Evolutionary conservation across 1,139 yeast species (phyloP).

Genomic region (Saccharomyces hybrid): DNA sequence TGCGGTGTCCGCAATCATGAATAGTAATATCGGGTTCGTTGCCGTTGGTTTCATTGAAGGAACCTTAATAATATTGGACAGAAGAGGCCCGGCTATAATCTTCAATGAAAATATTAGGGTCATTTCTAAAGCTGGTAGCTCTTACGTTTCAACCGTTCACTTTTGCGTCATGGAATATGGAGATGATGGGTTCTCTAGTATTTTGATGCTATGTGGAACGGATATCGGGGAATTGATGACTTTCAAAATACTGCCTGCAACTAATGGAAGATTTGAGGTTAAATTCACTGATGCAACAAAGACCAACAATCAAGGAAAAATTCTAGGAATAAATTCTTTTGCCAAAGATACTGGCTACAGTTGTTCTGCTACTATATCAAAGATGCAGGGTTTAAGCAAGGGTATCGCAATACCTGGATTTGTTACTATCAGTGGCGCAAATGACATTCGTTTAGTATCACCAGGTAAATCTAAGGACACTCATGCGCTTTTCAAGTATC

Average conservation of each 20-base stretch:
- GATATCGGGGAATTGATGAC: conserved; percentile 69
- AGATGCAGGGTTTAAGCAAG: conserved; percentile 52
- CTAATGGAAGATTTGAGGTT: conserved; percentile 61
- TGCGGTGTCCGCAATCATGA: conserved; percentile 49
- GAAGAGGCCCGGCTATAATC: conserved; percentile 79
- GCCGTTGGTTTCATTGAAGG: conserved; percentile 79
- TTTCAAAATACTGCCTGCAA: conserved; percentile 60
- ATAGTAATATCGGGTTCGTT: conserved; percentile 77
- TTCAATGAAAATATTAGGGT: conserved; percentile 39
- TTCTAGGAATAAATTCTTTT: conserved; percentile 54
- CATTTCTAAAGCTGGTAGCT: conserved; percentile 20
- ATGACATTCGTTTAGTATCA: conserved; percentile 58
- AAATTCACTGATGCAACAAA: conserved; percentile 45
- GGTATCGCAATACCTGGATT: conserved; percentile 64
- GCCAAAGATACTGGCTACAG: conserved; percentile 52
- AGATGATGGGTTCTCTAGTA: conserved; percentile 62
- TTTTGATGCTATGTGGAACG: conserved; percentile 72
- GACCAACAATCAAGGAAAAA: conserved; percentile 41
- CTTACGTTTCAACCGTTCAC: conserved; percentile 53
- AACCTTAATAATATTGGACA: conserved; percentile 63
- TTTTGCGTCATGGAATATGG: conserved; percentile 61
- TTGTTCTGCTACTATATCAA: conserved; percentile 54
- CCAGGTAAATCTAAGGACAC: conserved; percentile 55
- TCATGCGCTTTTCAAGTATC: conserved; percentile 43
- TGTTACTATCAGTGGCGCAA: conserved; percentile 48